Evolutionary conservation across 805 yeast species (phyloP), one percentile per base, ranked within the genome.

Genomic region (Ogataea pignaliae): DNA sequence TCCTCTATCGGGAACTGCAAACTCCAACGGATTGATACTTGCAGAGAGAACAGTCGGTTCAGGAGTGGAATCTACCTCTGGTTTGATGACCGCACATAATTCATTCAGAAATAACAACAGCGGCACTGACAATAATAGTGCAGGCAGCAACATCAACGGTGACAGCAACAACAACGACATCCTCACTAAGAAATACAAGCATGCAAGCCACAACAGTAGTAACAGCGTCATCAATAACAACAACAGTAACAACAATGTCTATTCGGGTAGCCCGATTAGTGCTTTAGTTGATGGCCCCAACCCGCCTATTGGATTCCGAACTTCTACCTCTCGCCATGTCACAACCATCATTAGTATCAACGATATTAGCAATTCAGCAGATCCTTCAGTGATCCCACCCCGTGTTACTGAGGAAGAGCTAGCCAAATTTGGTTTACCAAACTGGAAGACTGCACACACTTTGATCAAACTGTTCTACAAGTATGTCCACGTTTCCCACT

Each of bases 401-500:
- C 41, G 36, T 1, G 49, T 69, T 9, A 51, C 64, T 1, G 65
- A 65, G 33, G 52, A 54, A 11, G 65, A 63, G 21, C 50, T 70
- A 8, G 54, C 47, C 10, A 47, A 47, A 31, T 57, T 60, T 36
- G 72, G 69, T 8, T 52, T 72, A 8, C 78, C 78, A 3, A 45
- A 60, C 32, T 61, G 66, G 62, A 45, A 51, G 36, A 61, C 64
- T 0, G 56, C 69, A 2, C 58, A 57, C 32, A 46, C 54, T 2
- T 47, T 72, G 35, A 53, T 72, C 34, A 72, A 70, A 41, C 45
- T 70, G 8, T 72, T 61, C 47, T 73, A 69, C 51, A 55, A 69
- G 34, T 73, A 71, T 50, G 59, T 66, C n/a, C 68, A 71, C 41
- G 63, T 69, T 8, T 59, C 68, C 7, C 57, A 65, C 37, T 61